A percentile compares a stretch with the other conserved stretches of the same genome.
Conservation (phyloP, 768 basidiomycete genomes). For the Mycena epipterygia region DNA sequence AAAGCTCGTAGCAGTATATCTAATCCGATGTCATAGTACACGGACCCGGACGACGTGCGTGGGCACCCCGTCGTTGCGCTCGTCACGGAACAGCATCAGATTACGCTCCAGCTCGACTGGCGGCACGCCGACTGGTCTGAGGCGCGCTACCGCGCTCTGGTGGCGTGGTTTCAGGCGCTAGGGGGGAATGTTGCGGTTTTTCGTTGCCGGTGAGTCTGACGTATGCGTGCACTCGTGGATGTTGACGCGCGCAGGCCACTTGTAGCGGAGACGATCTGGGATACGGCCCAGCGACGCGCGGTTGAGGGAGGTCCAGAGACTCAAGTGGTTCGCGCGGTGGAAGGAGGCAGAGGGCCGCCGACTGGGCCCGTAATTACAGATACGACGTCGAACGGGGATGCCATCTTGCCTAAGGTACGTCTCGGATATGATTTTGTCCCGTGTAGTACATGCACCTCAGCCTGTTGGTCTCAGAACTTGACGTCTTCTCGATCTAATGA, state of each 20-base stretch:
- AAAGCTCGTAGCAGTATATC: too few relatives aligned
- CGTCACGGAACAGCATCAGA: background rate
- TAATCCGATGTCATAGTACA: background rate
- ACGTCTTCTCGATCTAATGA: too few relatives aligned
- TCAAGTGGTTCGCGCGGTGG: background rate
- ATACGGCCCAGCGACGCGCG: background rate
- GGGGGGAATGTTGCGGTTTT: background rate
- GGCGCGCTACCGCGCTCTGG: background rate
- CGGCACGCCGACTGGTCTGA: background rate
- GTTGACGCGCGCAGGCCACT: background rate
- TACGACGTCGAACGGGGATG: background rate
- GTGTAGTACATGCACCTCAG: too few relatives aligned
- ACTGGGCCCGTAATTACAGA: background rate
- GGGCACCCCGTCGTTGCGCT: background rate
- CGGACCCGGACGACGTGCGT: background rate
- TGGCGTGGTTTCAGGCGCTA: background rate
- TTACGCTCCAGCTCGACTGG: background rate
- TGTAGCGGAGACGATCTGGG: slow-evolving; percentile 1
- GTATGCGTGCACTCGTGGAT: background rate
- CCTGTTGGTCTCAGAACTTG: too few relatives aligned
- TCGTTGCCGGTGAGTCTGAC: background rate
- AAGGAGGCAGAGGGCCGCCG: background rate
- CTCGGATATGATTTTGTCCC: background rate
- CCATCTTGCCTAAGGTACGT: background rate
- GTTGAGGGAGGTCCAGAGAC: too few relatives aligned